Conservation (phyloP, 345 rosid genomes). For the Eucalyptus regnans region DNA sequence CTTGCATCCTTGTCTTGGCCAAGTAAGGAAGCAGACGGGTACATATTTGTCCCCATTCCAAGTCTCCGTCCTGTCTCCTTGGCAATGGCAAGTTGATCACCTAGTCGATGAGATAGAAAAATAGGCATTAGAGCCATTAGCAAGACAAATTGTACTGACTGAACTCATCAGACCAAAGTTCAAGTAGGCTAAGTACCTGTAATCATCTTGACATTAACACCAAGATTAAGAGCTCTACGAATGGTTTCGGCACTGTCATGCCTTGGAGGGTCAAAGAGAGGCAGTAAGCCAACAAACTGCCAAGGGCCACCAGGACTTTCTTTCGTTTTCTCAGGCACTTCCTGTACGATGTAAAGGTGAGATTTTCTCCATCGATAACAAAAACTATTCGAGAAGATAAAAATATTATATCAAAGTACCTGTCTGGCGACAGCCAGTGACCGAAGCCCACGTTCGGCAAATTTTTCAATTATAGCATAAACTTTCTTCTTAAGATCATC, state of each 20-base stretch:
- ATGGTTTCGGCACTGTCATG: slow-evolving; percentile 98
- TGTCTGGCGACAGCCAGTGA: slow-evolving; percentile 20
- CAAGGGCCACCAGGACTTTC: slow-evolving; percentile 67
- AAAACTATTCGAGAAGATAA: neutral
- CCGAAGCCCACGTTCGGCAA: slow-evolving; percentile 29
- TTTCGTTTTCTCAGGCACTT: slow-evolving; percentile 60
- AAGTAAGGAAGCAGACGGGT: slow-evolving; percentile 32
- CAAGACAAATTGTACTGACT: neutral
- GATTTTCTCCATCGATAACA: neutral
- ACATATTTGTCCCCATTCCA: slow-evolving; percentile 46
- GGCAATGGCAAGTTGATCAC: slow-evolving; percentile 41
- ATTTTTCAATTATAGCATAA: slow-evolving; percentile 12
- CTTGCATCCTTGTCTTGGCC: slow-evolving; percentile 22
- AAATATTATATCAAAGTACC: neutral
- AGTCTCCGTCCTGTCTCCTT: slow-evolving; percentile 44
- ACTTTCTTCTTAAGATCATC: slow-evolving; percentile 12
- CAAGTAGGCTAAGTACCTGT: slow-evolving; percentile 36
- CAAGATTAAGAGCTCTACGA: slow-evolving; percentile 76
- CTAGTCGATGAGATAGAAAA: neutral
- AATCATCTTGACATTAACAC: slow-evolving; percentile 96
- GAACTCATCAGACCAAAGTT: neutral
- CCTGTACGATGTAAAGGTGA: slow-evolving; percentile 5
- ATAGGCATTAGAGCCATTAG: neutral
- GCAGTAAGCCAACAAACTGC: slow-evolving; percentile 72
- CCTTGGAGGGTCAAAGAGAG: slow-evolving; percentile 88